Evolutionary conservation across 176 grass and related monocot genomes (phyloP), one percentile per base, ranked within the genome.

Genomic region (Elymus sibiricus): DNA sequence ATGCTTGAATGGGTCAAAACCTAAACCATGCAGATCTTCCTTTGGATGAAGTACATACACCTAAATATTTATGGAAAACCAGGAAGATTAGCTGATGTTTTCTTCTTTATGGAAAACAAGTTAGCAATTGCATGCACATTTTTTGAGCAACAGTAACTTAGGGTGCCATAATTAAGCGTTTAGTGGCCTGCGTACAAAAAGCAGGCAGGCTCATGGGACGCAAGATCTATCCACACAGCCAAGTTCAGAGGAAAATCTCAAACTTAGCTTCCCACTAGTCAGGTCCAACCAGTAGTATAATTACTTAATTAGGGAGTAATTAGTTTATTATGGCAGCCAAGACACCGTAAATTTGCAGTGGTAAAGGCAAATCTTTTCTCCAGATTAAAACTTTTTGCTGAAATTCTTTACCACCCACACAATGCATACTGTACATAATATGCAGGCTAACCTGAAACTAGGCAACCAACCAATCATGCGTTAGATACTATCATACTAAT

Each of bases 1-100:
- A 94, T 92, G 88, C 80, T 91, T 94, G 79, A 94, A 98, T 70
- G 96, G 96, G 89, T 98, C 96, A 85, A 89, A 98, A 86, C 96
- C 93, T 86, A 98, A 93, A 72, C 96, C 96, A 94, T 92, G 85
- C 58, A 98, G 79, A 87, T 98, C 96, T 69, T 91, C 86, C 82
- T 98, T 98, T 79, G 96, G 96, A 75, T 92, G 88, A 90, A 98
- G 89, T 34, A 98, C 88, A 71, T 86, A 94, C 34, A 90, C 88
- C 93, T 98, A 86, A 51, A 86, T 47, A 89, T 79, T 65, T 67
- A 90, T 32, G 34, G 39, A 73, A 25, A 65, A 83, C 80, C 22
- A 81, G 78, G 80, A 6, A 82, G 19, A 62, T 81, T 37, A 84
- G 69, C 31, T 86, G n/a, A 49, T 46, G 15, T 86, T 79, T 85